A percentile compares a stretch with the other conserved stretches of the same genome.
Conservation (phyloP, 2,329 filamentous ascomycete genomes). For the Simplicillium sp. region DNA sequence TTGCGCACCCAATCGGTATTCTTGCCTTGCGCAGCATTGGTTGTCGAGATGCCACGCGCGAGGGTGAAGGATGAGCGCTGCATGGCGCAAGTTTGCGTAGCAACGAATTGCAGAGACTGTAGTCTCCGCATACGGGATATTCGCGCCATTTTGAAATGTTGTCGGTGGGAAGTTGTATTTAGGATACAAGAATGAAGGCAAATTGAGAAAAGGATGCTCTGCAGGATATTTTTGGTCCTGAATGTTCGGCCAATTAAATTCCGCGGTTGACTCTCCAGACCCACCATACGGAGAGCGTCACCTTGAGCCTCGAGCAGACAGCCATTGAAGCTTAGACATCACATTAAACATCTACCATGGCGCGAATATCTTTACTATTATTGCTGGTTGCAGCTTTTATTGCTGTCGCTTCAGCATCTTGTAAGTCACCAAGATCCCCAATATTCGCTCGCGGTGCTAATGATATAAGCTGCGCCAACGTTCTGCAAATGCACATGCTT, state of each 20-base stretch:
- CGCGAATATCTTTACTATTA: constrained; percentile 25
- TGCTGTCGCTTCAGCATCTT: constrained; percentile 27
- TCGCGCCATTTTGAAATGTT: constrained; percentile 26
- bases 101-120: constrained; percentile 17
- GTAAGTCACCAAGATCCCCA: constrained; percentile 21
- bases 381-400: constrained; percentile 25
- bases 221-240: constrained; percentile 4
- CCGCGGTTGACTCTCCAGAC: background rate
- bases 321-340: background rate
- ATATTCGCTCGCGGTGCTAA: background rate
- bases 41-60: constrained; percentile 23
- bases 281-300: background rate
- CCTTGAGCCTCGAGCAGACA: background rate
- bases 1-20: constrained; percentile 27
- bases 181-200: background rate
- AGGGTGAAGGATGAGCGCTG: constrained; percentile 15
- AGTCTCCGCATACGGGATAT: constrained; percentile 28
- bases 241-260: constrained; percentile 5
- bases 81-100: constrained; percentile 11
- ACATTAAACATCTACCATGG: constrained; percentile 20
- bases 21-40: constrained; percentile 17
- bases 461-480: constrained; percentile 34
- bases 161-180: constrained; percentile 1
- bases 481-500: constrained; percentile 66
- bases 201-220: background rate